Conservation (phyloP, 2,329 filamentous ascomycete species). For the Penicillium hesseltinei region DNA sequence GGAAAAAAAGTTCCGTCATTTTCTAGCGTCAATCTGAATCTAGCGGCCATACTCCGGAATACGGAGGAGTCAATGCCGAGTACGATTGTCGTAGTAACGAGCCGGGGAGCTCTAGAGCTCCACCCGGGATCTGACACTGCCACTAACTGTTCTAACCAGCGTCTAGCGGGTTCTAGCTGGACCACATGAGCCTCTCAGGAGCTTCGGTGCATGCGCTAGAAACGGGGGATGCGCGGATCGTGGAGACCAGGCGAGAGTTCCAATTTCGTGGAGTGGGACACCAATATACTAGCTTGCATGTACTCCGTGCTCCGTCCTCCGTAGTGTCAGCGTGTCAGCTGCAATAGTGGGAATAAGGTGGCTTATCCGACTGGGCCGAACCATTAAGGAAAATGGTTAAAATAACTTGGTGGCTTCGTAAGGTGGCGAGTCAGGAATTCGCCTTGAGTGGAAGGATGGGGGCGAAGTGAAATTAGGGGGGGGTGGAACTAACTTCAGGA, state of each 20-base stretch:
- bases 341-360: constrained; percentile 13
- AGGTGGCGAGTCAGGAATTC: background rate
- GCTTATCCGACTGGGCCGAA: constrained; percentile 15
- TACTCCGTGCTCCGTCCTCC: background rate
- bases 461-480: background rate
- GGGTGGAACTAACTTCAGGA: constrained; percentile 1
- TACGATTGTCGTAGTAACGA: background rate
- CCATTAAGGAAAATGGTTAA: constrained; percentile 4
- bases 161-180: constrained; percentile 37
- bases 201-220: constrained; percentile 20
- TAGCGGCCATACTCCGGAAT: background rate
- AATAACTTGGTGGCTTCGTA: background rate
- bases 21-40: constrained; percentile 2
- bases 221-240: constrained; percentile 27
- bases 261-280: constrained; percentile 21
- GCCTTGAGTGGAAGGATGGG: background rate
- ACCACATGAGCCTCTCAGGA: constrained; percentile 8
- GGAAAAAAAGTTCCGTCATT: background rate
- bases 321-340: constrained; percentile 10
- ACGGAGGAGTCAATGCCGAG: background rate
- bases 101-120: constrained; percentile 10
- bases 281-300: constrained; percentile 17
- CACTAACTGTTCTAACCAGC: constrained; percentile 28
- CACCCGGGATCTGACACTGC: constrained; percentile 27
- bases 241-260: constrained; percentile 19